phyloP scores from a whole-genome alignment of 495 filamentous ascomycete genomes.

The Neurospora sp. region DNA sequence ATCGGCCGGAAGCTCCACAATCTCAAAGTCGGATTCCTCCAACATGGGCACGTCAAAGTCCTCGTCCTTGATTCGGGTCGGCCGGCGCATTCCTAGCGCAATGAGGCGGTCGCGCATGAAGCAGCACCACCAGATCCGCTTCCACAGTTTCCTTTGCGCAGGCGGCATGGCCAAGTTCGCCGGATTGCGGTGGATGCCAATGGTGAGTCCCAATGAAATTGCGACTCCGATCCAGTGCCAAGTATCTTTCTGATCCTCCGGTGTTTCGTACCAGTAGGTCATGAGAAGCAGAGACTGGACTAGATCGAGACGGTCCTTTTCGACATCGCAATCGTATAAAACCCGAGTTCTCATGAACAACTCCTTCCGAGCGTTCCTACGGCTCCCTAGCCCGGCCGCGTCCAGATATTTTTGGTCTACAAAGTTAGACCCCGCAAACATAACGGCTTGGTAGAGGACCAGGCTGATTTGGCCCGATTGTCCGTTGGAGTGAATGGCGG shows the following conservation, averaged over 20 bases:
- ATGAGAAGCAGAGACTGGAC: slow-evolving; percentile 76
- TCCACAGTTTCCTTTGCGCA: slow-evolving; percentile 68
- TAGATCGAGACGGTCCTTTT: slow-evolving; percentile 69
- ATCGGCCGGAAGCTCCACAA: slow-evolving; percentile 51
- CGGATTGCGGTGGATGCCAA: slow-evolving; percentile 74
- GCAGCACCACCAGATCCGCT: slow-evolving; percentile 89
- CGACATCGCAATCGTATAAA: slow-evolving; percentile 81
- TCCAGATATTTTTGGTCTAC: slow-evolving; percentile 60
- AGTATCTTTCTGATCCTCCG: slow-evolving; percentile 81
- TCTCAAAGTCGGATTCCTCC: slow-evolving; percentile 72
- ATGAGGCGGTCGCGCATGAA: slow-evolving; percentile 85
- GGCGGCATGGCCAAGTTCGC: slow-evolving; percentile 58
- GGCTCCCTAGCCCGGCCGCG: slow-evolving; percentile 55
- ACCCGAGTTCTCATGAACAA: slow-evolving; percentile 76
- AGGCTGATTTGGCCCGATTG: slow-evolving; percentile 59
- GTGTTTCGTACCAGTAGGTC: slow-evolving; percentile 88
- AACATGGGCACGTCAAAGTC: slow-evolving; percentile 89
- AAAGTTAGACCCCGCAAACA: slow-evolving; percentile 73
- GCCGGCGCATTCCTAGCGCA: slow-evolving; percentile 80
- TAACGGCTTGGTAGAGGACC: slow-evolving; percentile 69
- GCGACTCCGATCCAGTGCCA: slow-evolving; percentile 92
- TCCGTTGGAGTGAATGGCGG: slow-evolving; percentile 55
- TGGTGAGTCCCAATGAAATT: slow-evolving; percentile 71
- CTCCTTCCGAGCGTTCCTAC: slow-evolving; percentile 64
- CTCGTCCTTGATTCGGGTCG: slow-evolving; percentile 78